These are phyloP conservation scores for Triticum turgidum DNA, from an alignment of 176 grass and related monocot species.

Conservation along the genomic window DNA sequence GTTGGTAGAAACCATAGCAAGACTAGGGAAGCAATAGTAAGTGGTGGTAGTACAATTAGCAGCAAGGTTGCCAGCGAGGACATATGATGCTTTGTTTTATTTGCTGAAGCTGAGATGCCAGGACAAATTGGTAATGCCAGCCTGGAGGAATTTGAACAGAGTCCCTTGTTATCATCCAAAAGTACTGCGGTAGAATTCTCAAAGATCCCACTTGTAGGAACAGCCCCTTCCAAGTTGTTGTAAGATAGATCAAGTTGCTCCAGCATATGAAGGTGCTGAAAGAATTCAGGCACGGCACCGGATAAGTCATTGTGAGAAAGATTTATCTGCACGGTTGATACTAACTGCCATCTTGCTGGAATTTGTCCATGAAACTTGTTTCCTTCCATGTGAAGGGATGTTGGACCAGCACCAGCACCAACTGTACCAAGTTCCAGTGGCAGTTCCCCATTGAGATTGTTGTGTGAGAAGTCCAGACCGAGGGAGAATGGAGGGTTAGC, in stretches of 20 bases:
- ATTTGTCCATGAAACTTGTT: conserved; percentile 6
- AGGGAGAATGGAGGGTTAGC: not conserved
- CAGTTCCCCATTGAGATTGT: not conserved
- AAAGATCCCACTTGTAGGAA: not conserved
- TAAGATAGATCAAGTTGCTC: conserved; percentile 16
- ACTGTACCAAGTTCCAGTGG: not conserved
- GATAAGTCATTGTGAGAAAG: conserved; percentile 12
- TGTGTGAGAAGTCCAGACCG: not conserved
- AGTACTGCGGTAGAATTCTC: not conserved
- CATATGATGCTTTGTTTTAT: not conserved
- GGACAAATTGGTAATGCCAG: not conserved
- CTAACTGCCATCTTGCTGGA: not conserved
- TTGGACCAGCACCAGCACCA: not conserved
- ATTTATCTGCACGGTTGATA: not conserved
- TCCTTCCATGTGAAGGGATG: conserved; percentile 11
- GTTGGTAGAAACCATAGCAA: not conserved
- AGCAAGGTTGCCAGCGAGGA: not conserved
- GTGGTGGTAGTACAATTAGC: not conserved
- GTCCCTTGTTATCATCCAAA: not conserved
- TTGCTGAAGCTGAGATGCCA: not conserved
- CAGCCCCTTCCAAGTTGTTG: not conserved
- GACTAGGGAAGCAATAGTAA: not conserved
- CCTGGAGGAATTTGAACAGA: not conserved
- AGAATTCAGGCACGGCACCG: not conserved
- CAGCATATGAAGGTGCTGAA: not conserved